Evolutionary conservation across 2,329 filamentous ascomycete species (phyloP), one percentile per base, ranked within the genome.

Genomic region (Phaeomoniella chlamydospora): DNA sequence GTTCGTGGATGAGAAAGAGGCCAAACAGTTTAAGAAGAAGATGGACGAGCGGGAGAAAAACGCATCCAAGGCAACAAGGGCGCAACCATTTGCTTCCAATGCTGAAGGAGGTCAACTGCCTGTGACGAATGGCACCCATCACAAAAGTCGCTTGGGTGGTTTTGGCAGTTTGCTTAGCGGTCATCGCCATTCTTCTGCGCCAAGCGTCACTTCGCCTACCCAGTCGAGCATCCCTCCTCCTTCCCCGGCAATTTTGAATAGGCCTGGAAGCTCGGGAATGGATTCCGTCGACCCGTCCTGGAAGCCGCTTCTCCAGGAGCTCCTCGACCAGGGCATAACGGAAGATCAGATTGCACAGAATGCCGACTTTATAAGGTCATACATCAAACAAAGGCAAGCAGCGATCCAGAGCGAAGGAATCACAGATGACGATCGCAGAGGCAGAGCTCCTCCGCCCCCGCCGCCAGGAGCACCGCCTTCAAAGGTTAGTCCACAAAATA

Each of bases 1-100:
- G 15, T 98, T 98, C 51, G 77, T 80, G 41, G 90, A 96, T 57
- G 90, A 96, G 65, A 96, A 94, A 60, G 90, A 98, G 63, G 90
- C 90, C 19, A 92, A 84, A 61, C 82, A 84, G 40, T 96, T 98
- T 63, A 79, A 87, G 59, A 94, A 94, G 70, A 96, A 94, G 67
- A 83, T 98, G 72, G 80, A 90, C 48, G 87, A 94, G 53, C 72
- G 87, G 45, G 87, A 96, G 62, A 94, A 93, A 72, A 87, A 88
- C 61, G 88, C 86, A 29, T 88, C 80, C 62, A 92, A 92, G 63
- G 77, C 79, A 43, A 94, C 87, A 3, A 77, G 68, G 55, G 70
- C 75, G 43, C 88, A 81, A 19, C 79, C 82, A 0, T 94, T 93
- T 49, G 61, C 64, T 4, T 63, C 62, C 2, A 51, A 49, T 31